These are phyloP conservation scores for Psilocybe sp. DNA, from an alignment of 768 basidiomycete species.

Conservation along the genomic window DNA sequence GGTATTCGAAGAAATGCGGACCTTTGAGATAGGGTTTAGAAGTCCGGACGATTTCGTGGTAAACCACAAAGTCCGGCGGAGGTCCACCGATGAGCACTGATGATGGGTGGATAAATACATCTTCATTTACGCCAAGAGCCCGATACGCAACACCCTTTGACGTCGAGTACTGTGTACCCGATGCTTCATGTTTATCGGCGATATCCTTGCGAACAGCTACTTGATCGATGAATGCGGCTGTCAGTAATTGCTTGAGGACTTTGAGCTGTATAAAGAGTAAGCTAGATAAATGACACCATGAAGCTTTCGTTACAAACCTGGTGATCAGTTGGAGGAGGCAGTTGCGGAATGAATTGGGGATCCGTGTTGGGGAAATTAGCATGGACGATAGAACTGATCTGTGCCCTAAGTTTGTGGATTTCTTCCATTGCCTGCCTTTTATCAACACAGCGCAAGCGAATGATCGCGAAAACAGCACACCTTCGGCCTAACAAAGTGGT, in stretches of 20 bases:
- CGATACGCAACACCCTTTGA: constrained; percentile 81
- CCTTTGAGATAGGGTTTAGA: constrained; percentile 79
- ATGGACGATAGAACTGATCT: constrained; percentile 82
- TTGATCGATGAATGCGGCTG: constrained; percentile 93
- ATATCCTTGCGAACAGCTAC: constrained; percentile 90
- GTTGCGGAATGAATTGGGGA: constrained; percentile 56
- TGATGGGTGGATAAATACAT: constrained; percentile 90
- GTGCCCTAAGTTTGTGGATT: constrained; percentile 90
- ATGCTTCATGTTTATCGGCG: constrained; percentile 51
- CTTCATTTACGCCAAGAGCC: constrained; percentile 75
- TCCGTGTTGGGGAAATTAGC: constrained; percentile 70
- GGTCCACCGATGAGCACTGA: constrained; percentile 66
- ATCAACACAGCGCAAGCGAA: background rate
- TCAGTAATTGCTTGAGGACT: constrained; percentile 81
- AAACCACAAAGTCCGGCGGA: constrained; percentile 88
- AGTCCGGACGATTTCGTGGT: constrained; percentile 77
- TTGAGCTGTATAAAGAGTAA: constrained; percentile 60
- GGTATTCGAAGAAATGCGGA: constrained; percentile 24
- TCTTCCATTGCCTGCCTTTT: constrained; percentile 89
- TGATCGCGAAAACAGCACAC: constrained; percentile 36
- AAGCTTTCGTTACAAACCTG: constrained; percentile 48
- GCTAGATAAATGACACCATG: background rate
- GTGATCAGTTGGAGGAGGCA: constrained; percentile 72
- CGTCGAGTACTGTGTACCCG: constrained; percentile 69
- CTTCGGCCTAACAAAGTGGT: constrained; percentile 90